These are phyloP conservation scores for Scopulariopsis brevicaulis DNA, from an alignment of 2,329 filamentous ascomycete species.

Conservation along the genomic window DNA sequence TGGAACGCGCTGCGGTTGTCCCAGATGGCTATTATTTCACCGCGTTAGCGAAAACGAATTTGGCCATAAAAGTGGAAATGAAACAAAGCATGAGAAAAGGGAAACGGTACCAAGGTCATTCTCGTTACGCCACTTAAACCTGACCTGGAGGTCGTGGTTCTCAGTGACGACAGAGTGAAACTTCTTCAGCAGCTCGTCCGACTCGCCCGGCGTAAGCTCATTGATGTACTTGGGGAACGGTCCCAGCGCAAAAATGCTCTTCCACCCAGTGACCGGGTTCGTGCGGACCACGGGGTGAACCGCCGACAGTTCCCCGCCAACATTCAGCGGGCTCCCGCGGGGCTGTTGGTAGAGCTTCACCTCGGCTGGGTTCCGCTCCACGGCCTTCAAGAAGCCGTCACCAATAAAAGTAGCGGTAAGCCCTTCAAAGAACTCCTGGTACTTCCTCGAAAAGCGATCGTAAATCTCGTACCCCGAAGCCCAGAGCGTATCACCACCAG, in stretches of 20 bases:
- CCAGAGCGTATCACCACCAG: constrained; percentile 52
- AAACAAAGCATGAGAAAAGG: no score
- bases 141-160: constrained; percentile 45
- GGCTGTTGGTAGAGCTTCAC: constrained; percentile 24
- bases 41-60: no score
- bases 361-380: constrained; percentile 28
- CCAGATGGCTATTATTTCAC: neutral
- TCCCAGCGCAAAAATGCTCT: constrained; percentile 39
- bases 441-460: constrained; percentile 46
- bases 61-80: no score
- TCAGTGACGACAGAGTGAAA: constrained; percentile 37
- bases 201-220: constrained; percentile 34
- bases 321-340: constrained; percentile 38
- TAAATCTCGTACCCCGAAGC: constrained; percentile 57
- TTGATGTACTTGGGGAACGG: constrained; percentile 39
- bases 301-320: constrained; percentile 33
- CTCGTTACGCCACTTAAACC: constrained; percentile 27
- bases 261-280: constrained; percentile 48
- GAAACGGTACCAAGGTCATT: constrained; percentile 29
- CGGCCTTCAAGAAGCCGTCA: constrained; percentile 36
- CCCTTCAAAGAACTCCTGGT: constrained; percentile 45
- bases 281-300: constrained; percentile 44
- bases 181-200: constrained; percentile 34
- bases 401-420: constrained; percentile 44
- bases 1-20: constrained; percentile 36